These are phyloP conservation scores for Blastocystis sp. DNA, from an alignment of 352 stramenopile genomes.

Conservation along the genomic window DNA sequence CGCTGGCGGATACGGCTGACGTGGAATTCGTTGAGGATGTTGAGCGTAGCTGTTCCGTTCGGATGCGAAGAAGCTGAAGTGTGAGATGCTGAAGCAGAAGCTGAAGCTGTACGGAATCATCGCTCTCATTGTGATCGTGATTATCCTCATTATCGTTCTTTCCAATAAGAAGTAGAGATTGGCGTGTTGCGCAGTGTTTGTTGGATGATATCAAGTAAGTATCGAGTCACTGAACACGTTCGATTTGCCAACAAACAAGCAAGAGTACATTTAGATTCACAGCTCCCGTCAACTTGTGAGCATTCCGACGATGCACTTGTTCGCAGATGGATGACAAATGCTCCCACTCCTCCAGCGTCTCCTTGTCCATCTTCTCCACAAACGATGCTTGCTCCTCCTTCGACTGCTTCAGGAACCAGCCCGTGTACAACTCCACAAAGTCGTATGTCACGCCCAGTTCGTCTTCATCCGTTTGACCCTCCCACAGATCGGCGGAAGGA, in stretches of 20 bases:
- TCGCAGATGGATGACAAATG: background rate
- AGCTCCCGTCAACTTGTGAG: background rate
- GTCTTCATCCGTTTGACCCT: slow-evolving; percentile 53
- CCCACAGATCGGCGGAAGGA: slow-evolving; percentile 52
- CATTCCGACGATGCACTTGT: background rate
- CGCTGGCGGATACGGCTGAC: slow-evolving; percentile 58
- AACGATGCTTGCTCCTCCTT: background rate
- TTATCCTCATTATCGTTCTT: slow-evolving; percentile 41
- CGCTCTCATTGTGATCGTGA: slow-evolving; percentile 31
- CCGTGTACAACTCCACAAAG: slow-evolving; percentile 47
- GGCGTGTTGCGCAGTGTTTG: no score
- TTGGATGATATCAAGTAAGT: no score
- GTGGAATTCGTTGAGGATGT: background rate
- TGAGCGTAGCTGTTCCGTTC: slow-evolving; percentile 6
- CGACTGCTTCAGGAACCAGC: background rate
- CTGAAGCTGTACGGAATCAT: slow-evolving; percentile 33
- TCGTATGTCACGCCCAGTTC: slow-evolving; percentile 51
- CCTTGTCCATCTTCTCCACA: background rate
- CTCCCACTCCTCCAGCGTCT: slow-evolving; percentile 2
- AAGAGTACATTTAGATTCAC: slow-evolving; percentile 37
- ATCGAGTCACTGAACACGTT: no score
- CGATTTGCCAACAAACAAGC: background rate
- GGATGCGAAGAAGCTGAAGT: slow-evolving; percentile 49
- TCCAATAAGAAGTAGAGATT: background rate
- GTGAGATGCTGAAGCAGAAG: slow-evolving; percentile 40